phyloP scores from a whole-genome alignment of 2,329 filamentous ascomycete species.

The Alternaria ventricosa region DNA sequence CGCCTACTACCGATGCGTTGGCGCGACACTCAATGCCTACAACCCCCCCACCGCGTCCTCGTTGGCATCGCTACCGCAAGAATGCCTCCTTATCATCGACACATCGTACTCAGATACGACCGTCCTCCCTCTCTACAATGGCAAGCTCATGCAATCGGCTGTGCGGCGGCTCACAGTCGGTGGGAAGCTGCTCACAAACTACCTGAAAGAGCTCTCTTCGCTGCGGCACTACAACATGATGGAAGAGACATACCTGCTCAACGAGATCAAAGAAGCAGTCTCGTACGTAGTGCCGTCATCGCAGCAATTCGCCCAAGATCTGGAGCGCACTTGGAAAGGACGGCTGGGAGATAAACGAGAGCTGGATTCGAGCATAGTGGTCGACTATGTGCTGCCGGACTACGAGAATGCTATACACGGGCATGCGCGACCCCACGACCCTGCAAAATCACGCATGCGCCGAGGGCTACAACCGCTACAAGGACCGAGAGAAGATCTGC shows the following conservation, averaged over 20 bases:
- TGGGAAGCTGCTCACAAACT: conserved; percentile 91
- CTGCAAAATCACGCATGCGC: conserved; percentile 63
- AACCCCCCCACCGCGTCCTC: conserved; percentile 59
- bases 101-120: conserved; percentile 93
- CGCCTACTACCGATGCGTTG: conserved; percentile 79
- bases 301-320: conserved; percentile 68
- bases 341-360: conserved; percentile 62
- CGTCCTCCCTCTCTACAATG: conserved; percentile 82
- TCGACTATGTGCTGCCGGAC: conserved; percentile 93
- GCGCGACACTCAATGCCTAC: conserved; percentile 79
- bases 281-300: conserved; percentile 79
- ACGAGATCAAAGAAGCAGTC: conserved; percentile 91
- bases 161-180: conserved; percentile 88
- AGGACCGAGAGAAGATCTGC: conserved; percentile 71
- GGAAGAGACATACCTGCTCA: conserved; percentile 90
- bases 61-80: conserved; percentile 64
- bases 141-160: conserved; percentile 78
- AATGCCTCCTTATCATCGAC: conserved; percentile 88
- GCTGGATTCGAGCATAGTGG: conserved; percentile 66
- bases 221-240: conserved; percentile 94
- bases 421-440: conserved; percentile 78
- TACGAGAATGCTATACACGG: conserved; percentile 70
- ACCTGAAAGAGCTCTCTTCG: conserved; percentile 87
- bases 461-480: conserved; percentile 57
- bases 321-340: conserved; percentile 82